These are phyloP conservation scores for Pisolithus marmoratus DNA, from an alignment of 768 basidiomycete genomes.

Conservation along the genomic window DNA sequence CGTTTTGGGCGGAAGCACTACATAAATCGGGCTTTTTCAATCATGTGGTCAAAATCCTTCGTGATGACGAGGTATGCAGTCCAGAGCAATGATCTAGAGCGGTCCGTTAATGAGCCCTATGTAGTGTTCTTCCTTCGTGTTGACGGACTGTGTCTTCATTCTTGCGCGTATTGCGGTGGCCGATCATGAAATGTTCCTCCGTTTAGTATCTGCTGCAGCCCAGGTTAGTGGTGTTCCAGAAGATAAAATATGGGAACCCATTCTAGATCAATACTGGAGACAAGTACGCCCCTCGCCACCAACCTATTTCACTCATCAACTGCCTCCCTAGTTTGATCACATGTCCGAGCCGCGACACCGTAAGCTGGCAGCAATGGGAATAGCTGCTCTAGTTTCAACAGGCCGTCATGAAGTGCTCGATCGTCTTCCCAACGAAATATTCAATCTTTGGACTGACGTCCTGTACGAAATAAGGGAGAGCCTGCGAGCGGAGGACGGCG, in stretches of 20 bases:
- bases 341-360: conserved; percentile 83
- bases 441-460: conserved; percentile 86
- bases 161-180: conserved; percentile 68
- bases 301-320: not conserved
- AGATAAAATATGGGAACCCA: conserved; percentile 50
- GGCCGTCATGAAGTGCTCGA: conserved; percentile 67
- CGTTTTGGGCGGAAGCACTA: conserved; percentile 67
- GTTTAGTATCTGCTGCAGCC: conserved; percentile 63
- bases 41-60: conserved; percentile 50
- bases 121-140: conserved; percentile 27
- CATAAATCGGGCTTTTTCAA: conserved; percentile 72
- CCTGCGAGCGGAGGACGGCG: conserved; percentile 30
- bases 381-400: conserved; percentile 71
- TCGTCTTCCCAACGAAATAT: conserved; percentile 68
- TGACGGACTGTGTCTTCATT: conserved; percentile 69
- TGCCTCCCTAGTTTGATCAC: conserved; percentile 67
- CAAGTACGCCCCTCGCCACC: conserved; percentile 43
- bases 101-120: conserved; percentile 6
- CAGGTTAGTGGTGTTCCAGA: conserved; percentile 42
- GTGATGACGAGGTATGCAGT: conserved; percentile 59
- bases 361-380: conserved; percentile 79
- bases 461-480: conserved; percentile 83
- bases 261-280: conserved; percentile 80
- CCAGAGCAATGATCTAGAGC: not conserved
- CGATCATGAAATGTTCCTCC: conserved; percentile 62